Conservation (phyloP, 768 basidiomycete species). For the Macrolepiota albuminosa region DNA sequence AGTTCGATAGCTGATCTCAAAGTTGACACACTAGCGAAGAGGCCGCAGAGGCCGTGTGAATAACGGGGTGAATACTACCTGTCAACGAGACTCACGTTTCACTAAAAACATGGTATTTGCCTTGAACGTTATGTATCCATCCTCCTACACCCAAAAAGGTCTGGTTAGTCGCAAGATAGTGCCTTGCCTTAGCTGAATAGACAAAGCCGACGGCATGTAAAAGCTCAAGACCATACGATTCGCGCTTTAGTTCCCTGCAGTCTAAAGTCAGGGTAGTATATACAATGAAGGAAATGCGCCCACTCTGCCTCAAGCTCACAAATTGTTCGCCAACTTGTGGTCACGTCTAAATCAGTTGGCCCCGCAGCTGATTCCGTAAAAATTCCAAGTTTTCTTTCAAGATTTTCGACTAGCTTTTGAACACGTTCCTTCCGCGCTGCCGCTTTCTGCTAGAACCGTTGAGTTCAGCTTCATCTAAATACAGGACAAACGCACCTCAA, state of each 20-base stretch:
- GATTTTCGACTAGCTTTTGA: conserved; percentile 67
- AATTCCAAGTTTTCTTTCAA: conserved; percentile 79
- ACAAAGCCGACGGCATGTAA: conserved; percentile 85
- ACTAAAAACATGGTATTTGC: conserved; percentile 90
- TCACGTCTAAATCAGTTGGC: conserved; percentile 63
- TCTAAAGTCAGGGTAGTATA: not conserved
- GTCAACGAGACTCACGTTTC: conserved; percentile 64
- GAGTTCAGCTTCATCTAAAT: not conserved
- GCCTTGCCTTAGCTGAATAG: conserved; percentile 78
- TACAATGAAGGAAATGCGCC: conserved; percentile 23
- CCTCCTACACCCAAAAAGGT: conserved; percentile 82
- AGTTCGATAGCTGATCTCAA: conserved; percentile 83
- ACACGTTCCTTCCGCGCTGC: conserved; percentile 75
- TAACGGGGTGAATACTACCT: not conserved
- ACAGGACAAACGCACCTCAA: conserved; percentile 51
- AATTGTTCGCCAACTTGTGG: conserved; percentile 70
- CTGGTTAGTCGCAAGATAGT: conserved; percentile 70
- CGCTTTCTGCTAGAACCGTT: conserved; percentile 54
- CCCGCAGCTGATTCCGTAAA: conserved; percentile 81
- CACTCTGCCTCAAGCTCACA: conserved; percentile 80
- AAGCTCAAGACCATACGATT: conserved; percentile 85
- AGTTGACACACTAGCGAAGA: conserved; percentile 63
- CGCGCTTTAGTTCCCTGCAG: conserved; percentile 75
- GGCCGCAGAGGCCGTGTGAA: conserved; percentile 1
- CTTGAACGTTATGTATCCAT: conserved; percentile 90